These are phyloP conservation scores for Nicotiana attenuata DNA, from an alignment of 257 asterid species.

Conservation along the genomic window DNA sequence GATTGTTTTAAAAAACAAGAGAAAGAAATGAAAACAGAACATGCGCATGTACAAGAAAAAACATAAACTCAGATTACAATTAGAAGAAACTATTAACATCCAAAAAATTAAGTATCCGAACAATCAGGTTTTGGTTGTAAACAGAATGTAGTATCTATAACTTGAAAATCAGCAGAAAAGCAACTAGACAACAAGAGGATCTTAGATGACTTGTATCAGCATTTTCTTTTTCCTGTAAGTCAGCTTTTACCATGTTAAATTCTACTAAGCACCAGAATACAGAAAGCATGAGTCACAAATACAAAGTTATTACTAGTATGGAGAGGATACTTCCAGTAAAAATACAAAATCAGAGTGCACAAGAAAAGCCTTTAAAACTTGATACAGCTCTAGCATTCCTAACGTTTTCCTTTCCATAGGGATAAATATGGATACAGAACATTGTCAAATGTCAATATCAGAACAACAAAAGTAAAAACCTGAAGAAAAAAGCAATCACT, in stretches of 20 bases:
- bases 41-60: not conserved
- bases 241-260: not conserved
- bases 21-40: not conserved
- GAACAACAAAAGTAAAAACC: not conserved
- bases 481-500: not conserved
- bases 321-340: not conserved
- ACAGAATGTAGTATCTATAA: not conserved
- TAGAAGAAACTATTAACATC: not conserved
- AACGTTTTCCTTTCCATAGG: not conserved
- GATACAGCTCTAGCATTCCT: not conserved
- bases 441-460: not conserved
- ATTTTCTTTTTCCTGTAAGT: not conserved
- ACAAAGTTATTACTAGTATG: not conserved
- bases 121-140: not conserved
- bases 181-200: not conserved
- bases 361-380: not conserved
- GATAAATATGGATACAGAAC: not conserved
- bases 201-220: not conserved
- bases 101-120: not conserved
- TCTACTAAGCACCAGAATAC: not conserved
- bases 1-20: not conserved
- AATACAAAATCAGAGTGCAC: not conserved
- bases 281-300: not conserved
- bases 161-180: not conserved
- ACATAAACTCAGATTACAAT: not conserved